A percentile compares a stretch with the other conserved stretches of the same genome.
Evolutionary conservation across 2,329 filamentous ascomycete species (phyloP).

Genomic region (Diaporthe sp.): DNA sequence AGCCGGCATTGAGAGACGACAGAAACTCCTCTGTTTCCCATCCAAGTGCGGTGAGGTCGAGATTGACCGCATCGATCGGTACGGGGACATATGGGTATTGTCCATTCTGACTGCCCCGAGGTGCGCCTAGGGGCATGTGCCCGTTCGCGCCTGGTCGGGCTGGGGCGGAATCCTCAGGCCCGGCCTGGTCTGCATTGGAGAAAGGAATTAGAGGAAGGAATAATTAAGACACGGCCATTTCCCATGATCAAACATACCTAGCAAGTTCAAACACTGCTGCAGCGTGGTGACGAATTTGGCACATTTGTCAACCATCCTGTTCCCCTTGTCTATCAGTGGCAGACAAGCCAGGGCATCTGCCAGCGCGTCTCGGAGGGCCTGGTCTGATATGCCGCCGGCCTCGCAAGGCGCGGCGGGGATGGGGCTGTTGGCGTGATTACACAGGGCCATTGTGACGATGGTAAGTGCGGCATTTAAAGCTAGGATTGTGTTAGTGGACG

Average conservation of each 20-base stretch:
- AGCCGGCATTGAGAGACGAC: slow-evolving; percentile 16
- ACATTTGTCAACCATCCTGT: slow-evolving; percentile 43
- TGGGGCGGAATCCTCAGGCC: neutral
- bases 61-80: slow-evolving; percentile 34
- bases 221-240: neutral
- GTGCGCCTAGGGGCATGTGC: neutral
- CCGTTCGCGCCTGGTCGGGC: neutral
- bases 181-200: neutral
- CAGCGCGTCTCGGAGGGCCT: slow-evolving; percentile 20
- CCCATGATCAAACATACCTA: slow-evolving; percentile 25
- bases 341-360: slow-evolving; percentile 36
- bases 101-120: slow-evolving; percentile 11
- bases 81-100: slow-evolving; percentile 33
- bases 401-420: neutral
- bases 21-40: slow-evolving; percentile 36
- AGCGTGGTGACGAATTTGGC: slow-evolving; percentile 38
- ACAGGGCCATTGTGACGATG: slow-evolving; percentile 40
- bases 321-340: slow-evolving; percentile 41
- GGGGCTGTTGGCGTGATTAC: slow-evolving; percentile 33
- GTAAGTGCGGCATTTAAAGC: slow-evolving; percentile 45
- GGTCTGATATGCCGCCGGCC: slow-evolving; percentile 32
- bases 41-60: slow-evolving; percentile 36
- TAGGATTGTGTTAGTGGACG: neutral
- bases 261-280: slow-evolving; percentile 37
- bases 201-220: neutral